These are phyloP conservation scores for Fusarium continuum DNA, from an alignment of 2,329 filamentous ascomycete species.

Conservation along the genomic window DNA sequence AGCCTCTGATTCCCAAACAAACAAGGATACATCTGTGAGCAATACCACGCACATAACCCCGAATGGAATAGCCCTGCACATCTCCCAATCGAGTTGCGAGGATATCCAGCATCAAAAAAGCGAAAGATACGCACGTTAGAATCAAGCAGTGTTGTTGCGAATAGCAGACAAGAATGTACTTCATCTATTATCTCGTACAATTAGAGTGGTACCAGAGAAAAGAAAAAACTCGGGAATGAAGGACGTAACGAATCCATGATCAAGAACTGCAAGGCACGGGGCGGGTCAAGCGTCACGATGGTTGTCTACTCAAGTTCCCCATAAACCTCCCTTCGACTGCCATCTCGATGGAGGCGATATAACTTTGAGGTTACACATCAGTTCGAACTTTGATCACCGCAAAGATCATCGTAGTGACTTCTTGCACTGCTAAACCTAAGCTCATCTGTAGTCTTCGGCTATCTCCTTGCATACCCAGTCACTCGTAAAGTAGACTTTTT, in stretches of 20 bases:
- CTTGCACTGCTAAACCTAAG: neutral
- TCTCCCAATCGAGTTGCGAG: neutral
- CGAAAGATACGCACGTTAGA: neutral
- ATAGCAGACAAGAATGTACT: too few relatives aligned
- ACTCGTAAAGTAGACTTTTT: slow-evolving; percentile 3
- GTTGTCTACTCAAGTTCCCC: neutral
- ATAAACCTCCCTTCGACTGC: neutral
- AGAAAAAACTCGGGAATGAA: neutral
- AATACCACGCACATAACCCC: neutral
- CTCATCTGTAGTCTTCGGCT: slow-evolving; percentile 1
- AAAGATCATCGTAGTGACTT: neutral
- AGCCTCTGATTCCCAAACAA: neutral
- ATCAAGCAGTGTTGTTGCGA: too few relatives aligned
- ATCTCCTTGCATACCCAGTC: slow-evolving; percentile 1
- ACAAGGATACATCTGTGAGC: slow-evolving; percentile 2
- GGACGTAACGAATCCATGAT: neutral
- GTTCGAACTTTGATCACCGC: neutral
- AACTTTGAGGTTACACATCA: neutral
- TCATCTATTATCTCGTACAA: neutral
- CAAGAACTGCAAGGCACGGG: neutral
- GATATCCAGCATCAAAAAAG: neutral
- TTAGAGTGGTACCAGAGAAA: neutral
- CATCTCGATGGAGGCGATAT: neutral
- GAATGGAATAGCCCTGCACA: neutral
- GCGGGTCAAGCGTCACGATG: neutral